phyloP scores from a whole-genome alignment of 2,329 filamentous ascomycete species.

The Neocatenulostroma microsporum region DNA sequence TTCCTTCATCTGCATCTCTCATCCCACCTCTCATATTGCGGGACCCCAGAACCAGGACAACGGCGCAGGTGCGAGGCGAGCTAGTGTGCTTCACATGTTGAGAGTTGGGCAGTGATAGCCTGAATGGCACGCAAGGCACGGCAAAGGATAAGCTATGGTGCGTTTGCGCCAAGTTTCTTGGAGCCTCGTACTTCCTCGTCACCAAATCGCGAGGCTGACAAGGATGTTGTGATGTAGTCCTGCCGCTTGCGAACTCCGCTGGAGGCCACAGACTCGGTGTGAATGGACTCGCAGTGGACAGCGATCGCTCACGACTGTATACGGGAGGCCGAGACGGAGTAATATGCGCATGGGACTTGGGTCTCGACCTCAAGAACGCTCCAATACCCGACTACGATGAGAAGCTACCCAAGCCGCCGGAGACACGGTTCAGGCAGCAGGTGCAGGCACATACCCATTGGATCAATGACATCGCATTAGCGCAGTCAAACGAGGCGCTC shows the following conservation, averaged over 20 bases:
- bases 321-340: slow-evolving; percentile 90
- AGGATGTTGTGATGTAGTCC: slow-evolving; percentile 42
- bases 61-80: too few species aligned
- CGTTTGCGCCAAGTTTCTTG: slow-evolving; percentile 17
- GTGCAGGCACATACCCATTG: slow-evolving; percentile 85
- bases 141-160: slow-evolving; percentile 49
- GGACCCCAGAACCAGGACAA: too few species aligned
- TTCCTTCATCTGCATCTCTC: too few species aligned
- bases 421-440: slow-evolving; percentile 52
- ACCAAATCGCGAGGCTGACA: slow-evolving; percentile 8
- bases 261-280: slow-evolving; percentile 82
- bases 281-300: slow-evolving; percentile 86
- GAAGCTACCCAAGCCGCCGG: slow-evolving; percentile 28
- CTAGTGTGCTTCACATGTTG: too few species aligned
- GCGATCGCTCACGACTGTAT: slow-evolving; percentile 76
- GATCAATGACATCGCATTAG: slow-evolving; percentile 87
- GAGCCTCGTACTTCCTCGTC: too few species aligned
- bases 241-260: slow-evolving; percentile 63
- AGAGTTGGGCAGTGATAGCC: neutral
- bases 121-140: slow-evolving; percentile 45
- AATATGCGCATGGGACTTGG: slow-evolving; percentile 90
- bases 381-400: slow-evolving; percentile 28
- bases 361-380: slow-evolving; percentile 54
- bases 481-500: slow-evolving; percentile 67
- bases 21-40: too few species aligned